Evolutionary conservation across 2,329 filamentous ascomycete species (phyloP), one percentile per base, ranked within the genome.

Genomic region (Venturia oleaginea): DNA sequence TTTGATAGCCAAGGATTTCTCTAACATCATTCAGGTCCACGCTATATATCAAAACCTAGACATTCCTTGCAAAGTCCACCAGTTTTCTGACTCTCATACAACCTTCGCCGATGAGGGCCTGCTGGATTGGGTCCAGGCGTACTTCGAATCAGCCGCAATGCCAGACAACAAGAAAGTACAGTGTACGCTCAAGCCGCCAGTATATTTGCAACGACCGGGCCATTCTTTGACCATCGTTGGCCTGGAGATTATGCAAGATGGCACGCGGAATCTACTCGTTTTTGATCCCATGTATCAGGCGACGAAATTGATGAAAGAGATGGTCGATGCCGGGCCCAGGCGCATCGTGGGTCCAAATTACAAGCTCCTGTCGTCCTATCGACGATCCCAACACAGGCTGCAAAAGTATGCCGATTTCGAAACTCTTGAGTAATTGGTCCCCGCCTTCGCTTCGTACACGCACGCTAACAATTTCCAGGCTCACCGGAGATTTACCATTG

Each of bases 171-270:
- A 46, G 27, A 76, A 86, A 70, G 83, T 96, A n/a, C 81, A 85
- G 62, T 77, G 81, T 63, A 97, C 93, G 0, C 76, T 80, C 17
- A 78, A 93, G 8, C 87, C 93, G 46, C 92, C 94, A 0, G 87
- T 97, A 48, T 97, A 97, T 75, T 86, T 96, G 67, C 93, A 97
- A 72, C 90, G 94, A 69, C 85, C 86, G 82, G 91, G 92, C 2
- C 93, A 97, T 74, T 97, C 92, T 1, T 81, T 96, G 79, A 96
- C 91, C 0, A 91, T 97, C 62, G 81, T 97, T 64, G 93, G 93
- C 0, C 81, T 96, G 32, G 92, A 97, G 75, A 84, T 83, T 68
- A 83, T 82, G 34, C 79, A 76, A 40, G 81, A 88, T 66, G 89
- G 89, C 32, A 78, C 79, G 22, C 78, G 81, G 62, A 89, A 90